Conservation (phyloP, 2,329 filamentous ascomycete species). For the Alternaria gaisen region DNA sequence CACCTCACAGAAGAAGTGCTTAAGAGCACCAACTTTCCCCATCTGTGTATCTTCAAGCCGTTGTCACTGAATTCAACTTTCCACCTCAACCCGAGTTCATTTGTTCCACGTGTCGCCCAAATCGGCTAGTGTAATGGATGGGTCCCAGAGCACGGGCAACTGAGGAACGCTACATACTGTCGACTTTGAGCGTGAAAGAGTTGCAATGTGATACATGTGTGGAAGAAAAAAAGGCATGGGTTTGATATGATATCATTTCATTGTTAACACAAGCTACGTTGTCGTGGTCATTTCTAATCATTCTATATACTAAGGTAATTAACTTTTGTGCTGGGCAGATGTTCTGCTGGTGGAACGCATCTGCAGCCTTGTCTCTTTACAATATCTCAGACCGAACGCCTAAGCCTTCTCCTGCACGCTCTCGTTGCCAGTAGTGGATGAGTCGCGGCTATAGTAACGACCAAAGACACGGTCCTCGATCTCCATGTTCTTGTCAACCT, state of each 20-base stretch:
- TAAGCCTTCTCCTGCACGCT: conserved; percentile 13
- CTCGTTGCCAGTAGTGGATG: neutral
- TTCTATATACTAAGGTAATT: conserved; percentile 1
- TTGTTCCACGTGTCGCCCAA: neutral
- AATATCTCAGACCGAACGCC: neutral
- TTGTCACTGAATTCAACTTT: neutral
- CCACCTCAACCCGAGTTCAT: neutral
- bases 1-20: neutral
- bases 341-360: neutral
- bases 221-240: too few relatives aligned
- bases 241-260: neutral
- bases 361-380: neutral
- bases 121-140: neutral
- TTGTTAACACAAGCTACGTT: neutral
- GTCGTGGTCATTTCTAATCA: neutral
- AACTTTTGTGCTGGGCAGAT: conserved; percentile 5
- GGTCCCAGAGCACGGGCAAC: neutral
- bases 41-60: neutral
- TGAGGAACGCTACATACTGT: neutral
- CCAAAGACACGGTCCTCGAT: conserved; percentile 31
- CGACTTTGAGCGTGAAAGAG: neutral
- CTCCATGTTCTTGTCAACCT: conserved; percentile 24
- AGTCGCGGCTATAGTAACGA: conserved; percentile 23
- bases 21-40: neutral
- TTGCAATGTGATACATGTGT: neutral